Evolutionary conservation across 768 basidiomycete genomes (phyloP).

Genomic region (Leccinum truebloodii): DNA sequence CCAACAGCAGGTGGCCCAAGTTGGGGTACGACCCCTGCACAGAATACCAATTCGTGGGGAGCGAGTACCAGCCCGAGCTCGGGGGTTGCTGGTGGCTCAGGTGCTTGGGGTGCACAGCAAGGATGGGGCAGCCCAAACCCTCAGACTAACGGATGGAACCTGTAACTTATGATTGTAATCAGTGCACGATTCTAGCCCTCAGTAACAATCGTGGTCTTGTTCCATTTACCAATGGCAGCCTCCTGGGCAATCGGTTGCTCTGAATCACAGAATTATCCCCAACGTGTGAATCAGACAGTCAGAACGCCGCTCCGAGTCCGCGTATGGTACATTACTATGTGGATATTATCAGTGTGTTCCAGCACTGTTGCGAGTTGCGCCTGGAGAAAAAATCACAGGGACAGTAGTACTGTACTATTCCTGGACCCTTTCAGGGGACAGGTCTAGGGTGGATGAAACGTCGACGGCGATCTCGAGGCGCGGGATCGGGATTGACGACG

Average conservation of each 20-base stretch:
- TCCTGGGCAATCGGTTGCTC: not conserved
- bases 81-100: constrained; percentile 14
- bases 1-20: constrained; percentile 29
- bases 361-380: no score
- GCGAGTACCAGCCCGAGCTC: constrained; percentile 35
- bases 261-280: not conserved
- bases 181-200: not conserved
- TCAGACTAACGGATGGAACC: constrained; percentile 57
- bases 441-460: no score
- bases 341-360: no score
- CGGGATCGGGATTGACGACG: no score
- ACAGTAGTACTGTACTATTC: no score
- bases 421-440: no score
- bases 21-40: constrained; percentile 36
- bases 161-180: constrained; percentile 16
- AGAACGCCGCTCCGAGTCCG: not conserved
- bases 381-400: no score
- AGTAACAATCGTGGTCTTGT: not conserved
- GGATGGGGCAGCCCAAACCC: constrained; percentile 55
- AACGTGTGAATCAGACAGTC: not conserved
- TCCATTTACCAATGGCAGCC: not conserved
- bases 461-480: no score
- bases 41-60: constrained; percentile 37
- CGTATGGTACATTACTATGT: no score
- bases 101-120: constrained; percentile 32